These are phyloP conservation scores for Teunomyces funiuensis DNA, from an alignment of 805 yeast species.

Conservation along the genomic window DNA sequence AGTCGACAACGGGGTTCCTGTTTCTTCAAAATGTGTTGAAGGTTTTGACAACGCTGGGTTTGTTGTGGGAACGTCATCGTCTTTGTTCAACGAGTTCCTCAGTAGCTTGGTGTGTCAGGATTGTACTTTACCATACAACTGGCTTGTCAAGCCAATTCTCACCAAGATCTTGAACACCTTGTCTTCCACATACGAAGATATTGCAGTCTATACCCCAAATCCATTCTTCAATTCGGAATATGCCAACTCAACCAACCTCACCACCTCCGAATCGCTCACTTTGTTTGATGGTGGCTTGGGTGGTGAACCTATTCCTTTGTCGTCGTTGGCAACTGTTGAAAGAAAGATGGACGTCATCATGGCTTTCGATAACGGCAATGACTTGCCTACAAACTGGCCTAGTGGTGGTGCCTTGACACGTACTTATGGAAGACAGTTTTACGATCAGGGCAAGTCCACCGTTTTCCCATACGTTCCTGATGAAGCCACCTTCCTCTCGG, in stretches of 20 bases:
- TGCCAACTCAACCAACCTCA: conserved; percentile 25
- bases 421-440: conserved; percentile 37
- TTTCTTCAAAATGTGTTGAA: conserved; percentile 21
- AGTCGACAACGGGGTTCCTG: conserved; percentile 31
- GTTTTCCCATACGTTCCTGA: conserved; percentile 84
- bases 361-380: conserved; percentile 36
- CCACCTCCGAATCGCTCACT: conserved; percentile 27
- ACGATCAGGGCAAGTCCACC: conserved; percentile 51
- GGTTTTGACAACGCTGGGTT: conserved; percentile 44
- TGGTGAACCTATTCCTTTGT: conserved; percentile 36
- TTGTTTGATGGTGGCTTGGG: conserved; percentile 43
- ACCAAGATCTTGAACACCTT: conserved; percentile 24
- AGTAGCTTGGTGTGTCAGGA: conserved; percentile 35
- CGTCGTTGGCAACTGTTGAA: conserved; percentile 32
- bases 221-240: conserved; percentile 34
- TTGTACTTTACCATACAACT: conserved; percentile 17
- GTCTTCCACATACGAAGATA: conserved; percentile 26
- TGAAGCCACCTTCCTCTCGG: conserved; percentile 52
- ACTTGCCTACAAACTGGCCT: conserved; percentile 33
- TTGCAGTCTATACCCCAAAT: conserved; percentile 37
- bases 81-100: conserved; percentile 38
- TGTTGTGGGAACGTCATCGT: conserved; percentile 39
- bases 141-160: conserved; percentile 25
- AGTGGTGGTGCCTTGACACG: conserved; percentile 31
- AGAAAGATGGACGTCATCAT: conserved; percentile 37